phyloP scores from a whole-genome alignment of 495 filamentous ascomycete species.

The Daldinia childiae region DNA sequence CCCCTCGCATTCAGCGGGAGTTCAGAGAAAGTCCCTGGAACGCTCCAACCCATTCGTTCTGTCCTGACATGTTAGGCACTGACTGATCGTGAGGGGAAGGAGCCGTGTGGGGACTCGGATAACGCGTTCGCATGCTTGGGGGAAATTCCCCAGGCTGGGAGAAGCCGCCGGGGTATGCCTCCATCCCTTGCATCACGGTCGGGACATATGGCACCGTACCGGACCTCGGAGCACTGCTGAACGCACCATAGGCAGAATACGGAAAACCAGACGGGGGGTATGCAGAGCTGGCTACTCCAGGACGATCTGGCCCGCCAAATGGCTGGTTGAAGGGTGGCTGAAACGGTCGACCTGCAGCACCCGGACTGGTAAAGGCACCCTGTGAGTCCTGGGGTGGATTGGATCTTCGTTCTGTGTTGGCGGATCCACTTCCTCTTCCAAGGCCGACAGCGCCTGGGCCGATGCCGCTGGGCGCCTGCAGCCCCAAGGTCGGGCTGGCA shows the following conservation, averaged over 20 bases:
- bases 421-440: conserved; percentile 48
- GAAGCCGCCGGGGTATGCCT: conserved; percentile 56
- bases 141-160: conserved; percentile 53
- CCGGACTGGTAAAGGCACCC: conserved; percentile 47
- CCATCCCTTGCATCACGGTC: conserved; percentile 53
- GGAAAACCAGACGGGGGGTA: conserved; percentile 51
- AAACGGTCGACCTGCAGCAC: conserved; percentile 51
- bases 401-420: conserved; percentile 58
- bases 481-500: conserved; percentile 78
- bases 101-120: conserved; percentile 51
- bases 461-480: conserved; percentile 72
- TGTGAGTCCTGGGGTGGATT: conserved; percentile 57
- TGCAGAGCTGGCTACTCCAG: conserved; percentile 44
- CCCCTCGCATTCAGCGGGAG: conserved; percentile 49
- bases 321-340: conserved; percentile 50
- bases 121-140: conserved; percentile 52
- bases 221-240: conserved; percentile 52
- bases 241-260: conserved; percentile 58
- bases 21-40: conserved; percentile 66
- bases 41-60: conserved; percentile 56
- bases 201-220: conserved; percentile 49
- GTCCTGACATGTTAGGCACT: conserved; percentile 46
- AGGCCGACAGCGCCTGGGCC: conserved; percentile 68
- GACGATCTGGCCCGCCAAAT: conserved; percentile 49
- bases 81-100: conserved; percentile 52